Evolutionary conservation across 306 rosid species (phyloP).

Genomic region (Medicago ruthenica): DNA sequence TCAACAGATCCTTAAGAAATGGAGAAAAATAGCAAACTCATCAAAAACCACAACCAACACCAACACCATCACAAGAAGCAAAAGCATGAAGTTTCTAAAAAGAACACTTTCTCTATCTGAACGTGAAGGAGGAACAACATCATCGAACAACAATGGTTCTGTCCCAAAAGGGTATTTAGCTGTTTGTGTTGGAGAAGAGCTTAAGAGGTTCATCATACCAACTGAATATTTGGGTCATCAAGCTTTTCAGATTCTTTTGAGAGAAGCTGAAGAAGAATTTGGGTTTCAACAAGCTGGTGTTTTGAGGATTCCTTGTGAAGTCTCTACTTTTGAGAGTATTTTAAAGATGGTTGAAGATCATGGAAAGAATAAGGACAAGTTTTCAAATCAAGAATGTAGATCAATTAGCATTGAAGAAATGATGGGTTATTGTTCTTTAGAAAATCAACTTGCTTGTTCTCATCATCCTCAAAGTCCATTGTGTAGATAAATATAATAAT

Average conservation of each 20-base stretch:
- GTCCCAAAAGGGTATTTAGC: constrained; percentile 87
- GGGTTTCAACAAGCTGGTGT: constrained; percentile 86
- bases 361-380: constrained; percentile 48
- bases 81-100: constrained; percentile 76
- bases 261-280: constrained; percentile 92
- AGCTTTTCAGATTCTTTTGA: constrained; percentile 64
- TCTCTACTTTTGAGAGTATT: constrained; percentile 63
- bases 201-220: constrained; percentile 76
- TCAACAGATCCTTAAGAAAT: constrained; percentile 91
- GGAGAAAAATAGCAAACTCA: constrained; percentile 78
- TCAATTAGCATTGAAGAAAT: constrained; percentile 47
- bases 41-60: constrained; percentile 49
- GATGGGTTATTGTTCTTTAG: constrained; percentile 53
- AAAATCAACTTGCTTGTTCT: constrained; percentile 54
- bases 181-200: constrained; percentile 80
- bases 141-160: constrained; percentile 34
- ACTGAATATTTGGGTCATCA: constrained; percentile 66
- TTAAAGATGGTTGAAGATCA: constrained; percentile 63
- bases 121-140: constrained; percentile 39
- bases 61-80: constrained; percentile 45
- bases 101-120: constrained; percentile 74
- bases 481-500: constrained; percentile 62
- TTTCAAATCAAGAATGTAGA: constrained; percentile 46
- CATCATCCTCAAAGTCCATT: constrained; percentile 79
- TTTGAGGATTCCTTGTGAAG: constrained; percentile 80